These are phyloP conservation scores for Aspergillus floridensis DNA, from an alignment of 2,329 filamentous ascomycete genomes.

Conservation along the genomic window DNA sequence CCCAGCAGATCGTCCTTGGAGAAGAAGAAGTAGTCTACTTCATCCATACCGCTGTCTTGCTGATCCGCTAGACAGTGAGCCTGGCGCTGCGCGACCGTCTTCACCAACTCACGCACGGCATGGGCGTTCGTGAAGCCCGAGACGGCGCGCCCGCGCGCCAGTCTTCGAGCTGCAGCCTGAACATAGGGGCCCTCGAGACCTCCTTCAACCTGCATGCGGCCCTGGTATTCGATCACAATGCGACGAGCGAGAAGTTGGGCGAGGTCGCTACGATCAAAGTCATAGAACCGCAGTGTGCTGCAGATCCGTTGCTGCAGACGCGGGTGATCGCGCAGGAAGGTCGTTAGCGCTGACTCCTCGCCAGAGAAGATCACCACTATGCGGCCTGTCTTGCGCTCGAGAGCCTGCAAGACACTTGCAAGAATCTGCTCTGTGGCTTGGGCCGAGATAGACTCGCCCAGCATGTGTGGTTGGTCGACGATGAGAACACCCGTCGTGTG, in stretches of 20 bases:
- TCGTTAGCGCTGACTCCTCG: slow-evolving; percentile 7
- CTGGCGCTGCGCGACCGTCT: slow-evolving; percentile 17
- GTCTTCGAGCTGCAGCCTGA: slow-evolving; percentile 18
- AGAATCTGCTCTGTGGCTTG: slow-evolving; percentile 10
- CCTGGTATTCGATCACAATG: slow-evolving; percentile 14
- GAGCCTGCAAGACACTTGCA: slow-evolving; percentile 13
- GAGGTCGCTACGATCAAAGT: slow-evolving; percentile 17
- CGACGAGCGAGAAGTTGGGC: slow-evolving; percentile 13
- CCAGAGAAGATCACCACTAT: slow-evolving; percentile 20
- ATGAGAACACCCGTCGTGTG: slow-evolving; percentile 17
- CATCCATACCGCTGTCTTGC: slow-evolving; percentile 16
- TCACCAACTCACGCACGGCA: slow-evolving; percentile 17
- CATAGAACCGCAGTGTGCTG: slow-evolving; percentile 18
- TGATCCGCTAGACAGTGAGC: slow-evolving; percentile 15
- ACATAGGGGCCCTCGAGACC: slow-evolving; percentile 21
- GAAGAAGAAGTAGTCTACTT: slow-evolving; percentile 21
- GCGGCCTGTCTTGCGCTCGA: slow-evolving; percentile 15
- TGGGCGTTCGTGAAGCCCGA: slow-evolving; percentile 18
- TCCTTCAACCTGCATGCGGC: slow-evolving; percentile 22
- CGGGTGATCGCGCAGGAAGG: slow-evolving; percentile 15
- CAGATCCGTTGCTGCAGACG: slow-evolving; percentile 16
- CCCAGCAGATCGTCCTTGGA: slow-evolving; percentile 21
- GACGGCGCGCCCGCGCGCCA: slow-evolving; percentile 15
- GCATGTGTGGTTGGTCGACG: slow-evolving; percentile 15
- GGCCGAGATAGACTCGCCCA: slow-evolving; percentile 1